A percentile compares a stretch with the other conserved stretches of the same genome.
phyloP scores from a whole-genome alignment of 148 eudicot genomes.

The Camellia sinensis region DNA sequence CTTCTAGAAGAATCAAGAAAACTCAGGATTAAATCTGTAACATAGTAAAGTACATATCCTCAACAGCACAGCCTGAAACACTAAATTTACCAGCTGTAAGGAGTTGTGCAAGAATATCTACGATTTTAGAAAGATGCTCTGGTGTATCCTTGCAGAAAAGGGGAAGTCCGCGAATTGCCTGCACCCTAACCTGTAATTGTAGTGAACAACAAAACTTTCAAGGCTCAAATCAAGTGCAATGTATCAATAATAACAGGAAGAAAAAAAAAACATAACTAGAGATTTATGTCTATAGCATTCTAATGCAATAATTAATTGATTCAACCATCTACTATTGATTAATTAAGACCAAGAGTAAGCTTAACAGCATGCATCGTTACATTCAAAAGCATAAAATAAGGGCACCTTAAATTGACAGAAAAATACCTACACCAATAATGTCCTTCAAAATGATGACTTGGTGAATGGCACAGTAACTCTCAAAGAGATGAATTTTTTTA shows the following conservation, averaged over 20 bases:
- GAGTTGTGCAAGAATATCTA: conserved; percentile 89
- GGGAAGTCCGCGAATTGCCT: conserved; percentile 97
- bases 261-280: background rate
- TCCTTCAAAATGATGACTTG: conserved; percentile 1
- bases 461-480: background rate
- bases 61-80: conserved; percentile 8
- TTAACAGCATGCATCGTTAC: background rate
- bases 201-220: conserved; percentile 11
- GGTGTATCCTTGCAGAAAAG: conserved; percentile 97
- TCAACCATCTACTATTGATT: background rate
- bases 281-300: background rate
- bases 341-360: background rate
- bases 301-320: background rate
- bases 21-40: conserved; percentile 1
- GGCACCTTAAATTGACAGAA: background rate
- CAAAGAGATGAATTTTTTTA: background rate
- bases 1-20: conserved; percentile 48
- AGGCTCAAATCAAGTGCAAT: background rate
- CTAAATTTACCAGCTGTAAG: conserved; percentile 75
- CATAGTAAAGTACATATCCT: background rate
- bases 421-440: background rate
- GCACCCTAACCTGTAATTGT: conserved; percentile 73
- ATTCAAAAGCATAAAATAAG: background rate
- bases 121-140: conserved; percentile 84
- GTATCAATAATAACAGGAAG: background rate